These are phyloP conservation scores for Candida easanensis DNA, from an alignment of 805 yeast genomes.

Conservation along the genomic window DNA sequence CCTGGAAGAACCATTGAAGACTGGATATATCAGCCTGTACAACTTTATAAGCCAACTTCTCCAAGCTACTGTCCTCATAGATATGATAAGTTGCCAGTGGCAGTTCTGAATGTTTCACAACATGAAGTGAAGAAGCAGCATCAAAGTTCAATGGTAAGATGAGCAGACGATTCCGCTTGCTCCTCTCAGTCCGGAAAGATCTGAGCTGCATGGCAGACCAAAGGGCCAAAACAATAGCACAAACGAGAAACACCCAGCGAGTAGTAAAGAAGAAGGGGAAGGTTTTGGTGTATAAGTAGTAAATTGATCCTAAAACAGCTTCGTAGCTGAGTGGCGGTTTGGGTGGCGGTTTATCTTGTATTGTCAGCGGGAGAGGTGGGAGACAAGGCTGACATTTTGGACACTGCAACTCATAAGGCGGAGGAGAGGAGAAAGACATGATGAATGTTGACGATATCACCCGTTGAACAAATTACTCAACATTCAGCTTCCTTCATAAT, in stretches of 20 bases:
- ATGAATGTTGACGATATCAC: no score
- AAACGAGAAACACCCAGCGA: slow-evolving; percentile 1
- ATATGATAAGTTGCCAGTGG: background rate
- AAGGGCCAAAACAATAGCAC: background rate
- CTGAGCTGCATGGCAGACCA: background rate
- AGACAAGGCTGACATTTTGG: no score
- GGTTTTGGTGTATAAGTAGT: background rate
- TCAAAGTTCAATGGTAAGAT: slow-evolving; percentile 1
- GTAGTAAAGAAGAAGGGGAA: no score
- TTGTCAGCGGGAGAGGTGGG: no score
- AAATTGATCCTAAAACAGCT: no score
- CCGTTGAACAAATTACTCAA: no score
- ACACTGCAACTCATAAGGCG: no score
- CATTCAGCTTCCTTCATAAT: no score
- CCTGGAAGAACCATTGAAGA: background rate
- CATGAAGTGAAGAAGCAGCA: background rate
- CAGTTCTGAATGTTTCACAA: background rate
- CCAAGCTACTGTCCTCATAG: background rate
- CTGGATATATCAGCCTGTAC: background rate
- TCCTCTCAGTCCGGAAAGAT: background rate
- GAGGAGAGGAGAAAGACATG: no score
- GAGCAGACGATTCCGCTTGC: background rate
- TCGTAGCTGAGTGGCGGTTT: no score
- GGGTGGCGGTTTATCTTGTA: no score
- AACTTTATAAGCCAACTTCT: background rate